Percentiles rank a stretch among this genome's conserved stretches.
Evolutionary conservation across 257 asterid species (phyloP).

Genomic region (Nyctanthes arbortristis): DNA sequence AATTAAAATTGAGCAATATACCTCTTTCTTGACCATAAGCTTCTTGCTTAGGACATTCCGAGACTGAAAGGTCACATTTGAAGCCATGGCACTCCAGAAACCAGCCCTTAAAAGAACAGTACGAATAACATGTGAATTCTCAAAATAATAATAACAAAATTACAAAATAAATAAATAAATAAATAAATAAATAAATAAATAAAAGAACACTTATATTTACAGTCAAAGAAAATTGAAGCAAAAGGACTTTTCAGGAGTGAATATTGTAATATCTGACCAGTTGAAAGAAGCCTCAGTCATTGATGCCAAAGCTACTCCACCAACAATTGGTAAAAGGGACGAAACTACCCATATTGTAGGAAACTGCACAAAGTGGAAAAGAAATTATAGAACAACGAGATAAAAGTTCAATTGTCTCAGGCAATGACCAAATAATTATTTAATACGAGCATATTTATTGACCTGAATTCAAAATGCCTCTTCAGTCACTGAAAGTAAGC

Average conservation of each 20-base stretch:
- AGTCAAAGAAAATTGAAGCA: not conserved
- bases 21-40: conserved; percentile 63
- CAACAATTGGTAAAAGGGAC: conserved; percentile 57
- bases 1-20: conserved; percentile 4
- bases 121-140: not conserved
- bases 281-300: conserved; percentile 56
- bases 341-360: conserved; percentile 52
- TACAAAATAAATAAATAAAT: too few species aligned
- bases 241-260: not conserved
- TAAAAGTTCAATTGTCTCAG: not conserved
- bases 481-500: not conserved
- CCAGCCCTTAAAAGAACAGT: conserved; percentile 41
- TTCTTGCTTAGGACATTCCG: conserved; percentile 60
- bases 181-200: too few species aligned
- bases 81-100: conserved; percentile 67
- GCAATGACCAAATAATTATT: not conserved
- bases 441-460: not conserved
- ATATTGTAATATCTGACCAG: conserved; percentile 33
- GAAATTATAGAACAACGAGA: not conserved
- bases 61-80: conserved; percentile 55
- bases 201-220: not conserved
- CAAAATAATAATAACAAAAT: not conserved
- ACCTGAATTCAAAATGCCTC: not conserved
- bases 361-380: conserved; percentile 27
- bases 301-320: conserved; percentile 57